A percentile compares a stretch with the other conserved stretches of the same genome.
Evolutionary conservation across 2,329 filamentous ascomycete species (phyloP).

Genomic region (Botrytis elliptica): DNA sequence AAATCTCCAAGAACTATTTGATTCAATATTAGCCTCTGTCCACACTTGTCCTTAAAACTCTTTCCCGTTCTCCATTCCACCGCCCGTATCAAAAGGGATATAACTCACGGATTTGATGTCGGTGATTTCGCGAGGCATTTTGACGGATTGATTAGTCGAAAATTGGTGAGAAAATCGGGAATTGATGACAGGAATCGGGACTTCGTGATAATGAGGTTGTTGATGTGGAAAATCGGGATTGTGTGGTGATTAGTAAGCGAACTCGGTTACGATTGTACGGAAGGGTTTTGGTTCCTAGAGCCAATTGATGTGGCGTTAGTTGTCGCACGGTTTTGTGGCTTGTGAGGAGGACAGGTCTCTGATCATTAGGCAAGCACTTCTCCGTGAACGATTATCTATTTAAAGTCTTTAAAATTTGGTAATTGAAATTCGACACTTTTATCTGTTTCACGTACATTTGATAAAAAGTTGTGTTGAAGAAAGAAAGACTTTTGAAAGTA

Average conservation of each 20-base stretch:
- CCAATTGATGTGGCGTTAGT: neutral
- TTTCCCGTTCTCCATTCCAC: neutral
- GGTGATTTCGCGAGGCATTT: slow-evolving; percentile 96
- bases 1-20: slow-evolving; percentile 96
- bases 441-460: neutral
- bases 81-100: neutral
- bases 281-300: slow-evolving; percentile 12
- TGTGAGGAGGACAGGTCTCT: neutral
- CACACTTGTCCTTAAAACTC: neutral
- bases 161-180: slow-evolving; percentile 26
- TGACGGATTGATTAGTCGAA: slow-evolving; percentile 53
- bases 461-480: neutral
- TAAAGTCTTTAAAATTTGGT: neutral
- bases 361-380: slow-evolving; percentile 6
- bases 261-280: slow-evolving; percentile 22
- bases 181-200: slow-evolving; percentile 17
- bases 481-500: neutral
- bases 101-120: slow-evolving; percentile 83
- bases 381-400: neutral
- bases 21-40: slow-evolving; percentile 20
- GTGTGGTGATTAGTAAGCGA: slow-evolving; percentile 27
- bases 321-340: neutral
- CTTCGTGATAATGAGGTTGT: slow-evolving; percentile 23
- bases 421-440: neutral
- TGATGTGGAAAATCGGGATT: slow-evolving; percentile 21